Conservation (phyloP, 805 yeast species). For the Saturnispora diversa region DNA sequence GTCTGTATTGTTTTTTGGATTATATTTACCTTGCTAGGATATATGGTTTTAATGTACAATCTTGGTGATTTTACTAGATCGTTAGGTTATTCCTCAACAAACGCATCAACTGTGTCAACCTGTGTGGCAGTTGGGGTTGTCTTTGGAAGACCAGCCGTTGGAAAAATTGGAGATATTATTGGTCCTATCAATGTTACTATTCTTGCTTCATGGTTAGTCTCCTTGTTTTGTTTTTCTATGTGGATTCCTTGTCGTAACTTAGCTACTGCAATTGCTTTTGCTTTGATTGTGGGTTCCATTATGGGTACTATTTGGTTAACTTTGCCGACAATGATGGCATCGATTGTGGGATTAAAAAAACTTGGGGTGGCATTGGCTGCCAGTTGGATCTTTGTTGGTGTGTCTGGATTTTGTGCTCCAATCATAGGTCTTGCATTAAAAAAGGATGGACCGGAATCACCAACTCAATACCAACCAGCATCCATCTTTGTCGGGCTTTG, state of each 20-base stretch:
- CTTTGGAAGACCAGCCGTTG: slow-evolving; percentile 48
- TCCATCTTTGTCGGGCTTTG: slow-evolving; percentile 51
- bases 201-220: slow-evolving; percentile 32
- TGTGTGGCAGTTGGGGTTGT: slow-evolving; percentile 52
- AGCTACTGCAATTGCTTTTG: slow-evolving; percentile 47
- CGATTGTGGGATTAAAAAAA: slow-evolving; percentile 46
- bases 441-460: slow-evolving; percentile 28
- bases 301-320: slow-evolving; percentile 60
- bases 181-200: slow-evolving; percentile 45
- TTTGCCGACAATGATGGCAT: slow-evolving; percentile 41
- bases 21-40: slow-evolving; percentile 48
- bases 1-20: slow-evolving; percentile 31
- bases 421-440: slow-evolving; percentile 50
- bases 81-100: slow-evolving; percentile 45
- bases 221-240: slow-evolving; percentile 39
- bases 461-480: slow-evolving; percentile 43
- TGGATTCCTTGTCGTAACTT: slow-evolving; percentile 52
- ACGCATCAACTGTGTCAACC: slow-evolving; percentile 52
- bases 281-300: slow-evolving; percentile 43
- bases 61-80: slow-evolving; percentile 53
- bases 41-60: slow-evolving; percentile 50
- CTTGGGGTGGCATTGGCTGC: slow-evolving; percentile 42
- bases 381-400: slow-evolving; percentile 43
- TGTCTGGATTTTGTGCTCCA: slow-evolving; percentile 46
- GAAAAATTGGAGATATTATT: slow-evolving; percentile 39